phyloP scores from a whole-genome alignment of 2,329 filamentous ascomycete species.

The Aspergillus hortae region DNA sequence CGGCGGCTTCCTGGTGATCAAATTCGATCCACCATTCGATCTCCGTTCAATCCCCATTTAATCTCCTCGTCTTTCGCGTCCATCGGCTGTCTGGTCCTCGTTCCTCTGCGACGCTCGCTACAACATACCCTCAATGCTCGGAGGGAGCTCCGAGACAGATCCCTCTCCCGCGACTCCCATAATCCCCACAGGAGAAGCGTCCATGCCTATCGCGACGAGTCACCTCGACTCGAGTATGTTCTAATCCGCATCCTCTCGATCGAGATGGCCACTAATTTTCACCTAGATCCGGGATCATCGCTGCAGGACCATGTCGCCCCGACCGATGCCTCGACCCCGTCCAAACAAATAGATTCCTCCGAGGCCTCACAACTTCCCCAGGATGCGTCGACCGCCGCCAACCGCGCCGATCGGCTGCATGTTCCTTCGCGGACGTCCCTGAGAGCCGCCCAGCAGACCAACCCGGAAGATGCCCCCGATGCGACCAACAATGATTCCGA shows the following conservation, averaged over 20 bases:
- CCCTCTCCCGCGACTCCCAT: constrained; percentile 27
- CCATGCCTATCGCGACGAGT: constrained; percentile 32
- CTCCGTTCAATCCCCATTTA: constrained; percentile 6
- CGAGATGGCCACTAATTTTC: constrained; percentile 7
- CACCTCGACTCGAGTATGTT: constrained; percentile 27
- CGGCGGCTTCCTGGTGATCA: constrained; percentile 21
- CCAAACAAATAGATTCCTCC: constrained; percentile 14
- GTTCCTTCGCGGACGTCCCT: constrained; percentile 39
- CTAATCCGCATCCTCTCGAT: background rate
- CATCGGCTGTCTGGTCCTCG: constrained; percentile 6
- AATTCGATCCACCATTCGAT: constrained; percentile 7
- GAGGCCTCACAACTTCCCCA: constrained; percentile 9
- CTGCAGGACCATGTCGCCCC: constrained; percentile 19
- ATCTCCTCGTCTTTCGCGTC: constrained; percentile 4
- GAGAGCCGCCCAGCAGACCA: constrained; percentile 33
- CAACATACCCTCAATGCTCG: constrained; percentile 29
- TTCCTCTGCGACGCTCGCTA: constrained; percentile 15
- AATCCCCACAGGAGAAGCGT: constrained; percentile 26
- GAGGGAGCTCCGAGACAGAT: constrained; percentile 31
- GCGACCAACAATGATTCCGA: constrained; percentile 40
- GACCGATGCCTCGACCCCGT: constrained; percentile 20
- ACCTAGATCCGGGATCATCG: constrained; percentile 24
- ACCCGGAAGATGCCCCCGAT: constrained; percentile 31
- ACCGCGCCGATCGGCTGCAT: constrained; percentile 36
- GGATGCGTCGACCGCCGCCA: constrained; percentile 22